These are phyloP conservation scores for Diaporthe sp. DNA, from an alignment of 2,329 filamentous ascomycete genomes.

Conservation along the genomic window DNA sequence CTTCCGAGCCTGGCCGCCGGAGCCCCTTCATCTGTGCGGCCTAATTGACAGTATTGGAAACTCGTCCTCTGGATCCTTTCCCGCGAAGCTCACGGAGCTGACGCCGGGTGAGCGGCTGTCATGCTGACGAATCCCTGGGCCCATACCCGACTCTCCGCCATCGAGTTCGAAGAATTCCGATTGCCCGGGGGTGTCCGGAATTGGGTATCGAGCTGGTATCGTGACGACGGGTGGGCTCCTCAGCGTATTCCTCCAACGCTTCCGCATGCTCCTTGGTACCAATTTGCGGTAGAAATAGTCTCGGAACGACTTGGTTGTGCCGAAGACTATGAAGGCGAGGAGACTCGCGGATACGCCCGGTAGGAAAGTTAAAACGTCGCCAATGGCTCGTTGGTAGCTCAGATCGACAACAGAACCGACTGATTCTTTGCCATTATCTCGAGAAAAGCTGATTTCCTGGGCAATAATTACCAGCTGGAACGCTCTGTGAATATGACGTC, in stretches of 20 bases:
- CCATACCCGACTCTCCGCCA: constrained; percentile 18
- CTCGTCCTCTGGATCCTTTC: constrained; percentile 19
- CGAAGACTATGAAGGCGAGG: constrained; percentile 57
- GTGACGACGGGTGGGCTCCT: not conserved
- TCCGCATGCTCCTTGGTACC: constrained; percentile 42
- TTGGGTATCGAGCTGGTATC: not conserved
- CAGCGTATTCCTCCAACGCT: constrained; percentile 18
- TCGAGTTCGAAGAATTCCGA: constrained; percentile 34
- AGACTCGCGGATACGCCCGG: constrained; percentile 55
- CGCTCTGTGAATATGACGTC: constrained; percentile 42
- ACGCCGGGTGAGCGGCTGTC: constrained; percentile 11
- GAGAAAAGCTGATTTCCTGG: constrained; percentile 53
- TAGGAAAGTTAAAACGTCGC: constrained; percentile 53
- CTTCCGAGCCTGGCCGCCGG: not conserved
- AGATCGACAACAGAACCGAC: constrained; percentile 51
- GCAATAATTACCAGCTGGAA: constrained; percentile 57
- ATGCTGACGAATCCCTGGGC: not conserved
- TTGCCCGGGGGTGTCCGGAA: constrained; percentile 17
- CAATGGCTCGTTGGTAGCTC: constrained; percentile 48
- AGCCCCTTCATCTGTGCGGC: constrained; percentile 4
- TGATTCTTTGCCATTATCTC: constrained; percentile 48
- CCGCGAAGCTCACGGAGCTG: constrained; percentile 4
- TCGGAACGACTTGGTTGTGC: constrained; percentile 55
- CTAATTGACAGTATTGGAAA: constrained; percentile 19
- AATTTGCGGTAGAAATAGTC: constrained; percentile 47